phyloP scores from a whole-genome alignment of 2,329 filamentous ascomycete genomes.

The Colletotrichum chrysophilum region DNA sequence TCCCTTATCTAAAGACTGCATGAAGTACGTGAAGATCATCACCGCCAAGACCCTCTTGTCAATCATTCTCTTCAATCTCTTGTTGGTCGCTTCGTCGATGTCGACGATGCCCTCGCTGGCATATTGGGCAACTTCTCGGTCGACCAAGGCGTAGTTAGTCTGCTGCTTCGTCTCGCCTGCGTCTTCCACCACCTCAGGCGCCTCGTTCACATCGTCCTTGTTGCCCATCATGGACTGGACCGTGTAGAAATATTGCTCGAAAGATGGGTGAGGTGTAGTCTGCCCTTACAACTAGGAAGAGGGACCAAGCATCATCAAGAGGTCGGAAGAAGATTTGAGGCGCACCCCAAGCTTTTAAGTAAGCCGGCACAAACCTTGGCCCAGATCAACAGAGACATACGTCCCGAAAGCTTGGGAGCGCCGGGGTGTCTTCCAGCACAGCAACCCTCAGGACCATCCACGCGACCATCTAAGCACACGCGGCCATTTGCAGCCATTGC shows the following conservation, averaged over 20 bases:
- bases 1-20: conserved; percentile 38
- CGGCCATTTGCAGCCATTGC: neutral
- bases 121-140: conserved; percentile 10
- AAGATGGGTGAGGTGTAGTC: neutral
- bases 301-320: neutral
- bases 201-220: neutral
- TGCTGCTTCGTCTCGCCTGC: neutral
- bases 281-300: neutral
- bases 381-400: neutral
- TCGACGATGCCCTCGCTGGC: conserved; percentile 27
- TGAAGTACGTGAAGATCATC: conserved; percentile 55
- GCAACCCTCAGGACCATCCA: neutral
- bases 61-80: conserved; percentile 50
- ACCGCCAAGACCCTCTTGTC: conserved; percentile 56
- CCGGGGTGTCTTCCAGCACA: neutral
- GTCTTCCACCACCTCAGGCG: neutral
- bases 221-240: neutral
- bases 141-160: conserved; percentile 7
- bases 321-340: neutral
- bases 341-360: neutral
- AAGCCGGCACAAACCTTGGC: neutral
- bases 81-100: conserved; percentile 57
- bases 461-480: neutral
- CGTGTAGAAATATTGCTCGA: neutral
- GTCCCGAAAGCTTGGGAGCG: neutral